These are phyloP conservation scores for Starmerella powellii DNA, from an alignment of 805 yeast species.

Conservation along the genomic window DNA sequence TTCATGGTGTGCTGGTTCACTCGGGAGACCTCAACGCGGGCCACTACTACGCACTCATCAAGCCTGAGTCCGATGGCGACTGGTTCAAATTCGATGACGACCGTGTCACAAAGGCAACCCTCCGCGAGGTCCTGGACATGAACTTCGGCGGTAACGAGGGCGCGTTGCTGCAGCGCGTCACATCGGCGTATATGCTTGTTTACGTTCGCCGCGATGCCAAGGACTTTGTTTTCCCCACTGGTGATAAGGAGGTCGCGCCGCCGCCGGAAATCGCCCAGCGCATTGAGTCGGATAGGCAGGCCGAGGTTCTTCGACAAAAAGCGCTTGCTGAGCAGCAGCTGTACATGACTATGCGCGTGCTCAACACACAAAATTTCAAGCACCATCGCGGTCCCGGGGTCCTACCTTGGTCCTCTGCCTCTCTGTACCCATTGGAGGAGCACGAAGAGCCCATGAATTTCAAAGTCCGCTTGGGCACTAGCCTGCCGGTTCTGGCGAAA, in stretches of 20 bases:
- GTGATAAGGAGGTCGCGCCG: conserved; percentile 45
- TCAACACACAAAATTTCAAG: conserved; percentile 2
- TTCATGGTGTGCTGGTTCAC: conserved; percentile 92
- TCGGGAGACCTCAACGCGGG: conserved; percentile 94
- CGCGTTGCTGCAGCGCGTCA: conserved; percentile 53
- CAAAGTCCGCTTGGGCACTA: conserved; percentile 15
- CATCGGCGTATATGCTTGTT: conserved; percentile 95
- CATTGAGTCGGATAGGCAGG: conserved; percentile 50
- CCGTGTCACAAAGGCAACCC: conserved; percentile 76
- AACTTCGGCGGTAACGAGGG: conserved; percentile 72
- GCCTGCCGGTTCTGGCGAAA: conserved; percentile 3
- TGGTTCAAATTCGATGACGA: conserved; percentile 97
- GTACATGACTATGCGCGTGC: conserved; percentile 12
- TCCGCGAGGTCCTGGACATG: conserved; percentile 75
- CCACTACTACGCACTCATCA: conserved; percentile 89
- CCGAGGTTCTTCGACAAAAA: conserved; percentile 40
- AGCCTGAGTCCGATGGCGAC: conserved; percentile 44
- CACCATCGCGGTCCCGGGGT: conserved; percentile 16
- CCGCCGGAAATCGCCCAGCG: conserved; percentile 48
- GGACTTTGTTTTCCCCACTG: conserved; percentile 39
- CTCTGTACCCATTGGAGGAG: conserved; percentile 4
- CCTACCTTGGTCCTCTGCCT: conserved; percentile 8
- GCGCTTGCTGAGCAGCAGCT: conserved; percentile 57
- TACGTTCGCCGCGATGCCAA: conserved; percentile 59
- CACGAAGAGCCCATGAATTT: conserved; percentile 6